Conservation (phyloP, 106 monocot species). For the Ottelia alismoides region DNA sequence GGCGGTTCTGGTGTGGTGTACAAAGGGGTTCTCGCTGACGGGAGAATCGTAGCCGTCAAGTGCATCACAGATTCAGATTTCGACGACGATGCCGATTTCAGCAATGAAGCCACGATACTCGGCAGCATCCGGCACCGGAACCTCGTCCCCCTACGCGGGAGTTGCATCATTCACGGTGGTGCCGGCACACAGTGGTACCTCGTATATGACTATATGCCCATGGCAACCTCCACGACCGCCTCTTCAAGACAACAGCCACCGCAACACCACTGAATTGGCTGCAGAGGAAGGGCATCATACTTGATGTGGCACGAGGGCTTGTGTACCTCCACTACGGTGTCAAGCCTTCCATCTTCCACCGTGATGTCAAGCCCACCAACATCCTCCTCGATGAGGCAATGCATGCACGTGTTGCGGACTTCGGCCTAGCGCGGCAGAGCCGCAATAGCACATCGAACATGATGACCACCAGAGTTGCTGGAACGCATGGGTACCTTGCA, state of each 20-base stretch:
- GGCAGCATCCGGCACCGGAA: too few relatives aligned
- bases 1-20: too few relatives aligned
- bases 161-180: too few relatives aligned
- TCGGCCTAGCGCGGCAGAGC: constrained; percentile 34
- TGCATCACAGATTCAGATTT: too few relatives aligned
- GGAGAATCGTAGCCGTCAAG: too few relatives aligned
- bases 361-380: constrained; percentile 86
- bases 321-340: constrained; percentile 44
- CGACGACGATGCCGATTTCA: too few relatives aligned
- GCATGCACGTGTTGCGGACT: constrained; percentile 69
- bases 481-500: constrained; percentile 70
- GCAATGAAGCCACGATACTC: too few relatives aligned
- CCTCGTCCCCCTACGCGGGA: too few relatives aligned
- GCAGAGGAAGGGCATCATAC: constrained; percentile 59
- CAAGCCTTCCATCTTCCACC: constrained; percentile 44
- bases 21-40: too few relatives aligned
- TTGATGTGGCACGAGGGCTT: constrained; percentile 67
- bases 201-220: too few relatives aligned
- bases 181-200: too few relatives aligned
- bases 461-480: constrained; percentile 58
- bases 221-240: constrained; percentile 10
- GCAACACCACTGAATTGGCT: constrained; percentile 50
- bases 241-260: neutral
- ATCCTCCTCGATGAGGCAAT: constrained; percentile 62
- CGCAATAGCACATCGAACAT: constrained; percentile 40